A percentile compares a stretch with the other conserved stretches of the same genome.
These are phyloP conservation scores for Gossypium anomalum DNA, from an alignment of 345 rosid genomes.

Conservation along the genomic window DNA sequence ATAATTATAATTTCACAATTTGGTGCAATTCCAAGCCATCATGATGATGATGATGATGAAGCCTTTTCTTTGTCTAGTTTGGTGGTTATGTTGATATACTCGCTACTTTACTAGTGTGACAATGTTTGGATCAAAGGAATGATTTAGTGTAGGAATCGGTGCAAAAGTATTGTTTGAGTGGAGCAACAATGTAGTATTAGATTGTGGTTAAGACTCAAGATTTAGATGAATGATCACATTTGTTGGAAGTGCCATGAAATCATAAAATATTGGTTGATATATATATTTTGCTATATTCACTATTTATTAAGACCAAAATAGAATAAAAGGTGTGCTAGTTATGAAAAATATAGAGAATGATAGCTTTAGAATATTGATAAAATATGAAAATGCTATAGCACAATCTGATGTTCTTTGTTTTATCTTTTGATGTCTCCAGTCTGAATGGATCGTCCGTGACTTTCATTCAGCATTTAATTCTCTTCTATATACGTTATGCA, in stretches of 20 bases:
- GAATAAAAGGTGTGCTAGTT: neutral
- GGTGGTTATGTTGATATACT: neutral
- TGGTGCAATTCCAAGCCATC: neutral
- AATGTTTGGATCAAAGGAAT: neutral
- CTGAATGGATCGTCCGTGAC: neutral
- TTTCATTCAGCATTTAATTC: slow-evolving; percentile 8
- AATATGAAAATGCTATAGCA: neutral
- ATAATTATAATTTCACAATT: neutral
- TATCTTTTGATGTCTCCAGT: neutral
- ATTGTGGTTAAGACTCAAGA: neutral
- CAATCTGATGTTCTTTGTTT: neutral
- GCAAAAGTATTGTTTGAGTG: no score
- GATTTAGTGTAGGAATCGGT: neutral
- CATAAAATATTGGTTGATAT: no score
- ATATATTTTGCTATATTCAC: neutral
- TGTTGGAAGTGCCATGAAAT: neutral
- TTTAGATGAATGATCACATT: neutral
- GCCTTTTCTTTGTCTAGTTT: neutral
- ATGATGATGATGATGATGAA: neutral
- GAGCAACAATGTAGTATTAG: neutral
- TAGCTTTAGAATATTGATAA: neutral
- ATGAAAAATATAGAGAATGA: neutral
- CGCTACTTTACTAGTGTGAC: neutral
- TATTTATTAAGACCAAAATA: neutral
- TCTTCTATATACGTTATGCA: slow-evolving; percentile 32